Evolutionary conservation across 2,329 filamentous ascomycete species (phyloP), one percentile per base, ranked within the genome.

Genomic region (Talaromyces rugulosus): DNA sequence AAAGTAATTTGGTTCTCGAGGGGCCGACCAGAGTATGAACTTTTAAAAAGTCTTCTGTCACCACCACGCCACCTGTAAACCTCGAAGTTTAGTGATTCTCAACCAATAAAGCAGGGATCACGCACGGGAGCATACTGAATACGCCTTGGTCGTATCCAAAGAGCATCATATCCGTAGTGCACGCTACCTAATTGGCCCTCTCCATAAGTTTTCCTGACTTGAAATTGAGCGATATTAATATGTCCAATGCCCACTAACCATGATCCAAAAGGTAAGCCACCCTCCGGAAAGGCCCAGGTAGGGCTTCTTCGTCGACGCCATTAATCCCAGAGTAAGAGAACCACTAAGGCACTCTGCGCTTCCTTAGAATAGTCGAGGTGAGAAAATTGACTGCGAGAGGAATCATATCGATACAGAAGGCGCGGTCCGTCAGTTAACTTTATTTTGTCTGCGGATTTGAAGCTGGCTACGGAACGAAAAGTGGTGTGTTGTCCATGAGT

Each of bases 231-330:
- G 5, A 28, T 28, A 8, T 27, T 11, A n/a, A 5, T 5, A 28
- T 33, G 8, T 9, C 7, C 11, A 8, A 33, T 9, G 7, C 23
- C 23, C 23, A 33, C 31, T 56, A 23, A 54, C 77, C 12, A 77
- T 83, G 16, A 84, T 75, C 82, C 82, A 85, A 64, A 85, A 82
- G 16, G 81, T 84, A 36, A 85, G 76, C 81, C 80, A 83, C 75
- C 77, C 78, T 63, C 82, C 82, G n/a, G 75, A 81, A 51, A 83
- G 66, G 57, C 82, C 82, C 71, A 84, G 83, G 65, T 82, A 85
- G 12, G 53, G 50, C 18, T 52, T 52, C 8, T 52, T 30, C 8
- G 33, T 36, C 9, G 12, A 14, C 14, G 33, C 33, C 33, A 36
- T 36, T 23, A 23, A 23, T 23, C 23, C 23, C 23, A 23, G 2